phyloP scores from a whole-genome alignment of 768 basidiomycete species.

The Neoboletus brunneissimus region DNA sequence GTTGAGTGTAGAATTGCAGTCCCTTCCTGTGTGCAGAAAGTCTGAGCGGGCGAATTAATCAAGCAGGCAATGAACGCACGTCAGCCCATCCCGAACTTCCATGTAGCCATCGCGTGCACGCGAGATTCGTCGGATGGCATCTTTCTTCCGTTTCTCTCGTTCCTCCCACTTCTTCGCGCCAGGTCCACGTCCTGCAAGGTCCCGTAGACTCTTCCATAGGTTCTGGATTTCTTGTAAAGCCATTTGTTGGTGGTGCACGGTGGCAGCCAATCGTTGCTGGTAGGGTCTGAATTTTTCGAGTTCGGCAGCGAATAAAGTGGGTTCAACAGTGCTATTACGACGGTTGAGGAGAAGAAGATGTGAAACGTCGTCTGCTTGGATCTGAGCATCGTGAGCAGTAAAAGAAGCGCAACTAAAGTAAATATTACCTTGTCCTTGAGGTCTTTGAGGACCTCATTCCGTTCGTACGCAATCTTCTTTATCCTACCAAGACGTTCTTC shows the following conservation, averaged over 20 bases:
- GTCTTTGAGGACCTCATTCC: slow-evolving; percentile 86
- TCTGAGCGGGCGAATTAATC: slow-evolving; percentile 6
- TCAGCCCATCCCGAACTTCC: slow-evolving; percentile 82
- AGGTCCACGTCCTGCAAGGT: slow-evolving; percentile 70
- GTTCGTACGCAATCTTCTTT: slow-evolving; percentile 80
- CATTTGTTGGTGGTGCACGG: slow-evolving; percentile 72
- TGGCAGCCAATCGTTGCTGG: slow-evolving; percentile 76
- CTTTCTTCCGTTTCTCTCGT: slow-evolving; percentile 74
- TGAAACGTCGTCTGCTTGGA: slow-evolving; percentile 96
- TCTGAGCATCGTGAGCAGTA: slow-evolving; percentile 43
- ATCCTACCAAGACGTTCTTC: slow-evolving; percentile 76
- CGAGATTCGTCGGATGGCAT: slow-evolving; percentile 66
- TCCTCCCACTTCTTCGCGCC: slow-evolving; percentile 81
- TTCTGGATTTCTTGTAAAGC: slow-evolving; percentile 70
- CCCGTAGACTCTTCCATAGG: slow-evolving; percentile 73
- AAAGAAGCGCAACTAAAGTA: background rate
- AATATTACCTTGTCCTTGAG: slow-evolving; percentile 85
- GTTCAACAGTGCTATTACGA: slow-evolving; percentile 78
- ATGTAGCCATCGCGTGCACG: slow-evolving; percentile 80
- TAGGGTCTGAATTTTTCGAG: slow-evolving; percentile 95
- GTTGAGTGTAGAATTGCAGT: slow-evolving; percentile 81
- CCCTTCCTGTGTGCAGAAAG: slow-evolving; percentile 60
- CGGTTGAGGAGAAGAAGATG: slow-evolving; percentile 90
- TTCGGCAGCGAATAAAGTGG: slow-evolving; percentile 86
- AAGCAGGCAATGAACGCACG: slow-evolving; percentile 46